phyloP scores from a whole-genome alignment of 495 filamentous ascomycete species.

The Hypoxylon perforatum region DNA sequence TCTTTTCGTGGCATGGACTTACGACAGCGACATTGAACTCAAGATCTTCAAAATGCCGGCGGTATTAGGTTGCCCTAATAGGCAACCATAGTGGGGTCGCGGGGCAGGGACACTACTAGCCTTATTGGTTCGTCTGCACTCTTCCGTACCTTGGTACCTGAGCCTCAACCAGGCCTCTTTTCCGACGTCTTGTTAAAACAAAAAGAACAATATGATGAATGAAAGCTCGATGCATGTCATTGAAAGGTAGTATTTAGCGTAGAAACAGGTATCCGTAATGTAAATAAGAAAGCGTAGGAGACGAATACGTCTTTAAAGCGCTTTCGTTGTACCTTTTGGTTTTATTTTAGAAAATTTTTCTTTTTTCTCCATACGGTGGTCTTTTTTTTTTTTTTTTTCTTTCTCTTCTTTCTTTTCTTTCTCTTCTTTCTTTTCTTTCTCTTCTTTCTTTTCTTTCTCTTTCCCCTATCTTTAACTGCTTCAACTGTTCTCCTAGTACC shows the following conservation, averaged over 20 bases:
- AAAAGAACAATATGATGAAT: not conserved
- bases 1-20: too few relatives aligned
- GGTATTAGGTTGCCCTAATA: slow-evolving; percentile 18
- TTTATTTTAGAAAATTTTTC: slow-evolving; percentile 22
- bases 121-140: slow-evolving; percentile 21
- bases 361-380: slow-evolving; percentile 14
- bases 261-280: not conserved
- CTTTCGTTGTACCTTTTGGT: slow-evolving; percentile 11
- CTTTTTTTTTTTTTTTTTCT: slow-evolving; percentile 15
- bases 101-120: slow-evolving; percentile 11
- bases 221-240: not conserved
- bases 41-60: not conserved
- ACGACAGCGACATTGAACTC: not conserved
- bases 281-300: not conserved
- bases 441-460: slow-evolving; percentile 4
- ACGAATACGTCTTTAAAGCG: not conserved
- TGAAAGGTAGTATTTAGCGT: slow-evolving; percentile 12
- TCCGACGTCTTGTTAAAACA: slow-evolving; percentile 12
- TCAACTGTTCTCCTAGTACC: not conserved
- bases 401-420: slow-evolving; percentile 4
- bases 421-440: slow-evolving; percentile 4
- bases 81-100: slow-evolving; percentile 2
- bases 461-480: not conserved
- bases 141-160: slow-evolving; percentile 23
- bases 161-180: slow-evolving; percentile 30